A percentile compares a stretch with the other conserved stretches of the same genome.
Conservation (phyloP, 768 basidiomycete genomes). For the Termitomyces heimii region DNA sequence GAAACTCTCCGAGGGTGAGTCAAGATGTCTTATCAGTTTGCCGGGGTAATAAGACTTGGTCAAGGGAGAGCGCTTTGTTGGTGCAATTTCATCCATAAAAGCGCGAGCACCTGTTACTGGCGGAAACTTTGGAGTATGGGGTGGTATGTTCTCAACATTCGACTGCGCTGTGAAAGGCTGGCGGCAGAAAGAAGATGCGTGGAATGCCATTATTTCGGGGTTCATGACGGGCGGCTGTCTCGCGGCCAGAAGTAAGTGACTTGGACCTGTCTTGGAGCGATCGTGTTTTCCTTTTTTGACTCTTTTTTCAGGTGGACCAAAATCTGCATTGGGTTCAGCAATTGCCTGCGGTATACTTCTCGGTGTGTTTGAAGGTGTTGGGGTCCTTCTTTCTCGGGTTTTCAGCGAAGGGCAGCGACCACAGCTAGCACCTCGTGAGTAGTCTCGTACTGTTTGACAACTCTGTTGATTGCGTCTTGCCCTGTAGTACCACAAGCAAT, state of each 20-base stretch:
- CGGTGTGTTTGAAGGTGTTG: conserved; percentile 93
- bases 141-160: conserved; percentile 98
- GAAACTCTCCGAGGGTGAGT: conserved; percentile 89
- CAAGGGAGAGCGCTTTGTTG: conserved; percentile 90
- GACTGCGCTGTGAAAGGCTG: conserved; percentile 97
- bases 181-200: conserved; percentile 96
- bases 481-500: conserved; percentile 49
- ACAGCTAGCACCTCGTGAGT: conserved; percentile 74
- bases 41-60: conserved; percentile 2
- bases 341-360: conserved; percentile 94
- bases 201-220: conserved; percentile 98
- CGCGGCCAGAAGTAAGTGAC: conserved; percentile 81
- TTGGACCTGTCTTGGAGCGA: background rate
- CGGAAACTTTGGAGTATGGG: conserved; percentile 94
- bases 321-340: conserved; percentile 86
- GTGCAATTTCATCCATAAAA: conserved; percentile 94
- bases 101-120: conserved; percentile 97
- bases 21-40: background rate
- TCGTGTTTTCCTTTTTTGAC: background rate
- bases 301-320: conserved; percentile 74
- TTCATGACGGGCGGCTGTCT: conserved; percentile 98
- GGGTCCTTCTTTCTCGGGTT: conserved; percentile 84
- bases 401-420: conserved; percentile 81
- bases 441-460: background rate
- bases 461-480: conserved; percentile 2